Base-by-base conservation (phyloP, 495 filamentous ascomycete genomes). In the Hypoxylon crocopeplum region DNA sequence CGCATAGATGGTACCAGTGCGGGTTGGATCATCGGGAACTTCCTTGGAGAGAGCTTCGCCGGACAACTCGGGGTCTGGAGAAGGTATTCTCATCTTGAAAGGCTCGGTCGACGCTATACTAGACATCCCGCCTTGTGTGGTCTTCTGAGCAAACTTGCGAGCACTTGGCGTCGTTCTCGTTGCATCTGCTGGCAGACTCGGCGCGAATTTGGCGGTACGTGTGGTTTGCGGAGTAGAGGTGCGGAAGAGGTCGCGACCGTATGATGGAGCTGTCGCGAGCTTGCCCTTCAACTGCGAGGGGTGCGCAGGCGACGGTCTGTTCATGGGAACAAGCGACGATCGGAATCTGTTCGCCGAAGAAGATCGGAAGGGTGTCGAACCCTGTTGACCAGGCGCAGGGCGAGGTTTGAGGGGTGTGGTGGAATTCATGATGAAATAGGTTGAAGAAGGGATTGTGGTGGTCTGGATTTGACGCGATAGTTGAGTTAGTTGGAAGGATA, bases 41-140 rank as follows among this genome's bases (percentile, higher is more conserved):
- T 77, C 67, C 48, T 72, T 78, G 11, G 74, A 66, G 44, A 81
- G 19, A 41, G 66, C 73, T 66, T 79, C 76, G 47, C 78, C 78
- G 2, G 74, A 78, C 24, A 81, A 60, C 38, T 77, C 70, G 27
- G 72, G 69, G 21, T 76, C 75, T 0, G 78, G 78, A 12, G 70
- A 72, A 10, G 74, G 70, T 21, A 81, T 81, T 34, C 70, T 71
- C 76, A 80, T 74, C 57, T 70, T 68, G 59, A 81, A 81, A 13
- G 73, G 72, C 48, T 80, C 75, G 10, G 65, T 64, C 4, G 76
- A 70, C 2, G 66, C 19, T 13, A 68, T 69, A 32, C 73, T 67
- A 32, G 69, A 63, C 59, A 79, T 66, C 37, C 69, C 72, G 16
- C 70, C 74, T 40, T 56, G 38, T 0, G 61, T 39, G 34, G 25